Base-by-base conservation (phyloP, 805 yeast genomes). In the Priceomyces haplophilus region DNA sequence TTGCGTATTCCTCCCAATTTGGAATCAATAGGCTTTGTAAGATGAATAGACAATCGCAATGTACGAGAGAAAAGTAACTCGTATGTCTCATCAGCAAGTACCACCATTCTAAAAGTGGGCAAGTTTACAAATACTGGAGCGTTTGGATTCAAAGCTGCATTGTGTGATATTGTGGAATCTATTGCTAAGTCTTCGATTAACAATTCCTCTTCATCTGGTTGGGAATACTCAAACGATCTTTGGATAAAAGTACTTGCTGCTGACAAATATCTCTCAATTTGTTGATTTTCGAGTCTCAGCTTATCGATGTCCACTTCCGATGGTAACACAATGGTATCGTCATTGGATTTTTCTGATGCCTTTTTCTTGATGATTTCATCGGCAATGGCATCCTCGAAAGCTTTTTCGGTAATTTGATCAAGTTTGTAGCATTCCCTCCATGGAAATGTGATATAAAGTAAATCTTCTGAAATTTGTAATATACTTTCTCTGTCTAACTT, bases 91-190 rank as follows among this genome's bases (percentile, higher is more conserved):
- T 90, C 97, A 0, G 98, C 97, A 4, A 91, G 69, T 4, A 93
- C 68, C 1, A 93, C 95, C 99, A 91, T 91, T 48, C 98, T 72
- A 66, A 91, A 91, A 0, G 96, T 89, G 0, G 98, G 88, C 13
- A 88, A 67, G 41, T 85, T 86, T 40, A 90, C 73, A 44, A 68
- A 79, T 7, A 83, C 80, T 1, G 96, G 95, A 24, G 82, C 78
- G 24, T 77, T 73, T 3, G 96, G 96, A 56, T 88, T 87, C 30
- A 88, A 66, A 0, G 96, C 96, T 3, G 80, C 87, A 56, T 89
- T 88, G 38, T 88, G 88, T 20, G 72, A 72, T 34, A 78, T 61
- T 24, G 44, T 54, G 43, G 60, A 52, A 46, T 67, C 72, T 12
- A 67, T 58, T 2, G 63, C 64, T 34, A 70, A 53, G 13, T 70